Percentiles rank a stretch among this genome's conserved stretches.
Evolutionary conservation across 1,139 yeast species (phyloP).

Genomic region (Saccharomyces hybrid): DNA sequence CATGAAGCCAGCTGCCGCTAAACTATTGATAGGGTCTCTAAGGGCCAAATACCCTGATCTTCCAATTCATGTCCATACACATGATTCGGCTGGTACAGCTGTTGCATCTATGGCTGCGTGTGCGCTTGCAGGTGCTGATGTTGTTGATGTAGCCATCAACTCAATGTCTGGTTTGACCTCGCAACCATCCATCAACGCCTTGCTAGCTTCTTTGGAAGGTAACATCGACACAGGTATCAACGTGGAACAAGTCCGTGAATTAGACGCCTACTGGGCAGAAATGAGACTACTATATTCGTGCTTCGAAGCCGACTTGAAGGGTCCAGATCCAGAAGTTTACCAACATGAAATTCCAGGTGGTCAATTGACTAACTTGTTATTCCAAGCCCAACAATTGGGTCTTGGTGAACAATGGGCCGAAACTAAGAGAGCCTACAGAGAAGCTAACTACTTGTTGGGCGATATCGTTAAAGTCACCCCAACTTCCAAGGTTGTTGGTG

Average conservation of each 20-base stretch:
- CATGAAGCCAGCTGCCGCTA: slow-evolving; percentile 88
- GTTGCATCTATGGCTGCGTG: slow-evolving; percentile 92
- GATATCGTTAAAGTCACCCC: slow-evolving; percentile 97
- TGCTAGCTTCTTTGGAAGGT: slow-evolving; percentile 84
- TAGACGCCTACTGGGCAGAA: slow-evolving; percentile 95
- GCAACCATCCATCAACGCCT: slow-evolving; percentile 89
- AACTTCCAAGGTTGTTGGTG: slow-evolving; percentile 96
- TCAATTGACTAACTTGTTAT: slow-evolving; percentile 87
- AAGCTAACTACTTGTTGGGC: slow-evolving; percentile 81
- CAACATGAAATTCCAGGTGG: slow-evolving; percentile 98
- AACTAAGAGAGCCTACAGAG: slow-evolving; percentile 85
- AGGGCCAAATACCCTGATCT: slow-evolving; percentile 81
- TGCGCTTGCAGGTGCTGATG: slow-evolving; percentile 94
- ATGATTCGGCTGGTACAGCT: slow-evolving; percentile 98
- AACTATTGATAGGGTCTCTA: slow-evolving; percentile 62
- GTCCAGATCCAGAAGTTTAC: slow-evolving; percentile 97
- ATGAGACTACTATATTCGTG: slow-evolving; percentile 92
- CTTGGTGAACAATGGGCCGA: slow-evolving; percentile 91
- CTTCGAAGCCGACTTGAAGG: slow-evolving; percentile 95
- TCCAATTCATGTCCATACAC: slow-evolving; percentile 96
- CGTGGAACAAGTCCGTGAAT: slow-evolving; percentile 58
- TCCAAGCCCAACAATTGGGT: slow-evolving; percentile 98
- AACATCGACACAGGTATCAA: slow-evolving; percentile 67
- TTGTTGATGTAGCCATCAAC: slow-evolving; percentile 92
- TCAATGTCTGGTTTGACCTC: slow-evolving; percentile 97